Conservation (phyloP, 1,284 basidiomycete genomes). For the Ceratobasidium sp. region DNA sequence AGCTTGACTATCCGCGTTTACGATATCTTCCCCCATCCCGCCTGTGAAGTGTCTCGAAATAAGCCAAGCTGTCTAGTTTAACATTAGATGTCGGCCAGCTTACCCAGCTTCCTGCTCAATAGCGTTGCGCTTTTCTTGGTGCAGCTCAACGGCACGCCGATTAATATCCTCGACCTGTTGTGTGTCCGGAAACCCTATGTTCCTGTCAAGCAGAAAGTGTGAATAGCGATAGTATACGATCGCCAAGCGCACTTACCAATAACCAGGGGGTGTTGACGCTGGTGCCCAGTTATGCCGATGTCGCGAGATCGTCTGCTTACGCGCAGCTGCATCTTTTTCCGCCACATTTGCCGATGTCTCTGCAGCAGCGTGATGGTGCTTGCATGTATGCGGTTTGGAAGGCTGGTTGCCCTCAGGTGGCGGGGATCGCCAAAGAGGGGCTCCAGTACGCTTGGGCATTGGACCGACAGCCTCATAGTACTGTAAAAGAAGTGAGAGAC, state of each 20-base stretch:
- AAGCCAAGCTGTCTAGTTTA: neutral
- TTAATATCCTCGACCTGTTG: slow-evolving; percentile 83
- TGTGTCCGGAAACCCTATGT: slow-evolving; percentile 88
- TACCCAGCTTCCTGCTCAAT: slow-evolving; percentile 69
- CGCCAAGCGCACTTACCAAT: slow-evolving; percentile 62
- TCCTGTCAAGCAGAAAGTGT: slow-evolving; percentile 53
- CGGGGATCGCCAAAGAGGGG: slow-evolving; percentile 73
- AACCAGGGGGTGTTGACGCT: slow-evolving; percentile 82
- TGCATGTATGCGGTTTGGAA: slow-evolving; percentile 34
- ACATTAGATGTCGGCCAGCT: slow-evolving; percentile 48
- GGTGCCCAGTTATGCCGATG: slow-evolving; percentile 80
- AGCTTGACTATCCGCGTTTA: slow-evolving; percentile 7
- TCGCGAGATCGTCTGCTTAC: slow-evolving; percentile 79
- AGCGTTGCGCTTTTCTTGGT: slow-evolving; percentile 67
- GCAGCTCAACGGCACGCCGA: slow-evolving; percentile 73
- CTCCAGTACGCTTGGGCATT: slow-evolving; percentile 69
- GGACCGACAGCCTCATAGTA: slow-evolving; percentile 83
- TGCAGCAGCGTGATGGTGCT: slow-evolving; percentile 32
- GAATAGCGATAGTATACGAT: neutral
- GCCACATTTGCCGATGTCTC: slow-evolving; percentile 40
- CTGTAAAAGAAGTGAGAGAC: slow-evolving; percentile 57
- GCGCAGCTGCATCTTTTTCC: slow-evolving; percentile 59
- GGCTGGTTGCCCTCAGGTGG: slow-evolving; percentile 41
- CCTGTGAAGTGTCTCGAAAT: neutral
- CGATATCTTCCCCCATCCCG: slow-evolving; percentile 36